Evolutionary conservation across 805 yeast genomes (phyloP), one percentile per base, ranked within the genome.

Genomic region (Tetrapisispora taiwanensis): DNA sequence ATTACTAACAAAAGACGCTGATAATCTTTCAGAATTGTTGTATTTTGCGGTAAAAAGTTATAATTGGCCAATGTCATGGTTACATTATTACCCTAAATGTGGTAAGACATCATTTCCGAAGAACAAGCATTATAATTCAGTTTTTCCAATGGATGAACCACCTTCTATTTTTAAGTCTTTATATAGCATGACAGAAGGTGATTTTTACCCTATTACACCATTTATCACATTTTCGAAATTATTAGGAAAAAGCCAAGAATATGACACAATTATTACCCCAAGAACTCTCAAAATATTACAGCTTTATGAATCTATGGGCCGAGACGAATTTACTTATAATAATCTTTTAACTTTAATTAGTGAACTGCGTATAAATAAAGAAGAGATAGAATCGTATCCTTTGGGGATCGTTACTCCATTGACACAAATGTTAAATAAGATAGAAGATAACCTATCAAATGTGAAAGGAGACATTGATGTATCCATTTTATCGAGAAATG

Each of bases 11-110:
- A 44, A 52, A 0, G 58, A 65, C 8, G 63, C 71, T 12, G 52
- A 65, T 3, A 62, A 62, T 28, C 52, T 89, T 26, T 78, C 82
- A 0, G 22, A 64, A 1, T 59, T 88, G 19, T 59, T 88, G n/a
- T 67, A 79, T 0, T 82, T 81, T 50, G 56, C 84, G 13, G 72
- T 81, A 0, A 52, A 68, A 12, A 76, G 85, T 79, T 75, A 81
- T 76, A 79, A 84, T 6, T 84, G 95, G 95, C 74, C 80, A 10
- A 76, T 70, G 1, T 46, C 53, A 0, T 84, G 95, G 95, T 57
- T 64, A 19, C 52, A 61, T 1, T 79, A 77, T 51, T 86, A 88
- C 56, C 10, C 14, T 28, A 14, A 34, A 14, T 20, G 14, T n/a
- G 7, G 12, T 7, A 28, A 27, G 36, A 13, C 17, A 14, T 24